These are phyloP conservation scores for Chrysoporthe deuterocubensis DNA, from an alignment of 2,329 filamentous ascomycete species.

Conservation along the genomic window DNA sequence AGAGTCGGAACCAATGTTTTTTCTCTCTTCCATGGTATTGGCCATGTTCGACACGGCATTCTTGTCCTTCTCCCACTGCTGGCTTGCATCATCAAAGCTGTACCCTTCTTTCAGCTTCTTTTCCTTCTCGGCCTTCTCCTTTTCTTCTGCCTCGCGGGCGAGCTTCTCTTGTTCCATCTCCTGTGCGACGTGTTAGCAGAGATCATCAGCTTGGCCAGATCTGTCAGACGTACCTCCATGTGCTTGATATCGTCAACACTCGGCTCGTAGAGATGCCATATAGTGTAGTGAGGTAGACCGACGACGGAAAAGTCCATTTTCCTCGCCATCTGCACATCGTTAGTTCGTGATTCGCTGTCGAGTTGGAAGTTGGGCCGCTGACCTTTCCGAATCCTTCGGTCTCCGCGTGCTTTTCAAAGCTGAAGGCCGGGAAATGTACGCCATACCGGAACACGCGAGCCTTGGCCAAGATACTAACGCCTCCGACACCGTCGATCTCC, in stretches of 20 bases:
- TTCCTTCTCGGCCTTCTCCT: slow-evolving; percentile 70
- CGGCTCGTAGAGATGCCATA: slow-evolving; percentile 99
- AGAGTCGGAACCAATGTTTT: slow-evolving; percentile 33
- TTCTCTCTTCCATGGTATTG: slow-evolving; percentile 53
- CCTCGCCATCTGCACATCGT: slow-evolving; percentile 80
- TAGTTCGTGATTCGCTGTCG: background rate
- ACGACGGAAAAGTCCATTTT: slow-evolving; percentile 96
- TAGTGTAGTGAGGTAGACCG: slow-evolving; percentile 94
- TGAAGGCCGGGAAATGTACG: slow-evolving; percentile 97
- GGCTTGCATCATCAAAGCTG: slow-evolving; percentile 67
- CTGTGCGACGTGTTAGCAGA: slow-evolving; percentile 44
- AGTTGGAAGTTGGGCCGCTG: slow-evolving; percentile 34
- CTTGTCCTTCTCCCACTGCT: slow-evolving; percentile 92
- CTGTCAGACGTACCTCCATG: slow-evolving; percentile 72
- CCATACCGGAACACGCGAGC: slow-evolving; percentile 93
- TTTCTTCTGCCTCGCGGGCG: slow-evolving; percentile 79
- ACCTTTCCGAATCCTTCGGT: slow-evolving; percentile 99
- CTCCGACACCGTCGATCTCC: slow-evolving; percentile 97
- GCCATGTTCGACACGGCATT: slow-evolving; percentile 61
- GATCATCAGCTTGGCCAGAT: slow-evolving; percentile 2
- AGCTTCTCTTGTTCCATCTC: slow-evolving; percentile 92
- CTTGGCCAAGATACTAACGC: slow-evolving; percentile 96
- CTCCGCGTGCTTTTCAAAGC: slow-evolving; percentile 97
- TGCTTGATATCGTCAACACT: slow-evolving; percentile 95
- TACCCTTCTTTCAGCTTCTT: slow-evolving; percentile 80